Base-by-base conservation (phyloP, 2,329 filamentous ascomycete species). In the Akanthomyces dipterigenus region DNA sequence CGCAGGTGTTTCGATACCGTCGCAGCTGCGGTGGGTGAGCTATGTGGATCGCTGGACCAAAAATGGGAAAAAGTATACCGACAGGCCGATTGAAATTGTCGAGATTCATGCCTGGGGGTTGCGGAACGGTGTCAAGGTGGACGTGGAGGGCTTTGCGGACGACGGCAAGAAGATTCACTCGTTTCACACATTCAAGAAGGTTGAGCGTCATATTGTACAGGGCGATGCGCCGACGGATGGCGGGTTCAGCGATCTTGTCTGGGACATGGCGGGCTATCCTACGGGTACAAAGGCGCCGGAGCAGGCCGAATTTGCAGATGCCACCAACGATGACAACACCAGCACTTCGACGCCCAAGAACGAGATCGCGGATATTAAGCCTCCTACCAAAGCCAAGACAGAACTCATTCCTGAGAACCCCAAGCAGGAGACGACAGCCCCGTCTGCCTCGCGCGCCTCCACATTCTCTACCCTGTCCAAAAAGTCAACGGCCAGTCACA, bases 71-170 rank as follows among this genome's bases (percentile, higher is more conserved):
- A 81, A 82, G 59, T 99, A 98, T 69, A 78, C 91, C 8, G 93
- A 98, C 69, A 80, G 90, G 20, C 84, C 88, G 53, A 82, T 97
- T 1, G 93, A 98, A 74, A 86, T 98, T 45, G 72, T 93, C 12
- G 93, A 98, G 72, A 80, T 99, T 0, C 93, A 96, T 70, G 85
- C 93, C 14, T 97, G 91, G 91, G 95, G 93, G 0, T 72, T 98
- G 55, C 80, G 91, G 50, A 87, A 93, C 67, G 93, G 93, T 0
- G 93, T 98, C 64, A 96, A 95, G 73, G 83, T 98, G 36, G 84
- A 87, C 0, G 82, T 98, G 0, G 89, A 96, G 70, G 92, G 92
- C 0, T 98, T 87, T 65, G 85, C 87, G 1, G 89, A 98, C n/a
- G 89, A 95, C 66, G 93, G 95, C 6, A 93, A 91, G 76, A 87